Percentiles rank a stretch among this genome's conserved stretches.
Evolutionary conservation across 2,329 filamentous ascomycete genomes (phyloP).

Genomic region (Teratosphaeria pseudoeucalypti): DNA sequence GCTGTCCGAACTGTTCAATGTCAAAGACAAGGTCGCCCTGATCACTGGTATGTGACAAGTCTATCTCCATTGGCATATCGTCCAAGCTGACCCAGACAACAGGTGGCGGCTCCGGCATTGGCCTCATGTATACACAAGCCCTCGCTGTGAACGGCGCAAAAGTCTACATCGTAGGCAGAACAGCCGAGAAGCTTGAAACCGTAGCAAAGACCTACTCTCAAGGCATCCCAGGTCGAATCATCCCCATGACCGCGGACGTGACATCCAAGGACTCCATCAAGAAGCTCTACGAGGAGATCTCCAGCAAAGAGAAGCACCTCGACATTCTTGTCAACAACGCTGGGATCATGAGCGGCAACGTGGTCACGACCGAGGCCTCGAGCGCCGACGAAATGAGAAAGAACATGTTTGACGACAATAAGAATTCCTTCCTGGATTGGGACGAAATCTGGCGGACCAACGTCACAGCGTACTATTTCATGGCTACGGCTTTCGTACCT

Average conservation of each 20-base stretch:
- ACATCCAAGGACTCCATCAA: slow-evolving; percentile 34
- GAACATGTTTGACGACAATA: slow-evolving; percentile 35
- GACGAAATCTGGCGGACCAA: slow-evolving; percentile 36
- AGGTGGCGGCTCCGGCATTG: slow-evolving; percentile 38
- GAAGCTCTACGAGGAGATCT: slow-evolving; percentile 33
- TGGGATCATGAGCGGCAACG: slow-evolving; percentile 31
- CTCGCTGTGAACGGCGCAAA: slow-evolving; percentile 33
- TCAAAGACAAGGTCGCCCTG: slow-evolving; percentile 31
- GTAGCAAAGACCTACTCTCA: slow-evolving; percentile 35
- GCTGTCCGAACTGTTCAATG: slow-evolving; percentile 27
- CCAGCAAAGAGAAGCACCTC: slow-evolving; percentile 34
- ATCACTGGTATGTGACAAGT: slow-evolving; percentile 21
- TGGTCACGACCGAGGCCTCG: slow-evolving; percentile 28
- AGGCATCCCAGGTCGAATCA: slow-evolving; percentile 36
- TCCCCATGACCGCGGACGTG: slow-evolving; percentile 36
- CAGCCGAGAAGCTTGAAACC: slow-evolving; percentile 38
- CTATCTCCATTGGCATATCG: not conserved
- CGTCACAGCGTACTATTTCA: slow-evolving; percentile 39
- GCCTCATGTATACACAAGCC: slow-evolving; percentile 37
- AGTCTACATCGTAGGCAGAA: slow-evolving; percentile 40
- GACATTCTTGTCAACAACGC: slow-evolving; percentile 40
- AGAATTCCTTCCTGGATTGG: slow-evolving; percentile 35
- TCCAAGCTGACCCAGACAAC: not conserved
- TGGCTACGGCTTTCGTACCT: slow-evolving; percentile 37
- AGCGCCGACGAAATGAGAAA: slow-evolving; percentile 34